Evolutionary conservation across 176 grass and related monocot genomes (phyloP).

Genomic region (Aegilops sharonensis): DNA sequence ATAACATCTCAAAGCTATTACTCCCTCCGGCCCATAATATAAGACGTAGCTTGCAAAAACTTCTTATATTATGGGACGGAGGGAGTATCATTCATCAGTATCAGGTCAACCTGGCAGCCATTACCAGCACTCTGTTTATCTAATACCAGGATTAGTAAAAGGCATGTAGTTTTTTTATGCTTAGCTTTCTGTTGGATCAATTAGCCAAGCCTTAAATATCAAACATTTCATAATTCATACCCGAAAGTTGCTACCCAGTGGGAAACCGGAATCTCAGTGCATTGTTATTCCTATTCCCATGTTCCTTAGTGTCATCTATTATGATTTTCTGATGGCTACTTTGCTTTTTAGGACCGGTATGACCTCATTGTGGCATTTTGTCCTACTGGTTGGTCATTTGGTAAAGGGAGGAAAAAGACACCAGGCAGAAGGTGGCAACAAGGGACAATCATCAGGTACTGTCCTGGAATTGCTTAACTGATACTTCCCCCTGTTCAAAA

Average conservation of each 20-base stretch:
- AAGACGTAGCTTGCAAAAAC: too few relatives aligned
- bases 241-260: neutral
- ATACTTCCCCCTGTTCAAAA: neutral
- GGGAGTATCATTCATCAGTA: neutral
- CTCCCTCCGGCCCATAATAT: too few relatives aligned
- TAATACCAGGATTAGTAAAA: neutral
- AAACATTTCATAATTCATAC: neutral
- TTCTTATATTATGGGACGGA: too few relatives aligned
- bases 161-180: too few relatives aligned
- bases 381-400: conserved; percentile 92
- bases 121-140: neutral
- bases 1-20: neutral
- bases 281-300: neutral
- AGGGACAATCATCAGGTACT: conserved; percentile 87
- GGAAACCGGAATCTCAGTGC: conserved; percentile 1
- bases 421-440: conserved; percentile 84
- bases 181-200: too few relatives aligned
- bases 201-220: too few relatives aligned
- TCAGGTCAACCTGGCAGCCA: neutral
- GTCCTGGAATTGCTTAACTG: neutral
- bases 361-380: conserved; percentile 94
- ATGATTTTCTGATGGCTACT: conserved; percentile 35
- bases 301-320: neutral
- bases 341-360: conserved; percentile 55
- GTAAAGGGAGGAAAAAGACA: conserved; percentile 88